phyloP scores from a whole-genome alignment of 2,329 filamentous ascomycete species.

The Ceratocystis diversiconidia region DNA sequence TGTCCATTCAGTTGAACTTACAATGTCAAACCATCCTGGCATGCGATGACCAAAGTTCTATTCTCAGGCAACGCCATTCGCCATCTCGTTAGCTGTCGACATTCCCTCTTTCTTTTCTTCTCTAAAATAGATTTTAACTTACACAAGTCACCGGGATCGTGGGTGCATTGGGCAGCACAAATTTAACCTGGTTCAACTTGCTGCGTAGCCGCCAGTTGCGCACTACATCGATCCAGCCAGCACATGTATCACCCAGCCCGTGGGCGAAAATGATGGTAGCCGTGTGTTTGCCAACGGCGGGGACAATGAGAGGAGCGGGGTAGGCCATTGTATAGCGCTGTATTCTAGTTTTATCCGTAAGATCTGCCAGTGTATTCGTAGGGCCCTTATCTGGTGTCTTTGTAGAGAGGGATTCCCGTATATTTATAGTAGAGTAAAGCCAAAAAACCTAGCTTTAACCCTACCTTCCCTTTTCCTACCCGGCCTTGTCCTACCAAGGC shows the following conservation, averaged over 20 bases:
- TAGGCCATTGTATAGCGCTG: constrained; percentile 16
- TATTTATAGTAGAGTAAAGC: neutral
- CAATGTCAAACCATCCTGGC: constrained; percentile 81
- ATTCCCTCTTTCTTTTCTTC: neutral
- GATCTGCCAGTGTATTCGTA: neutral
- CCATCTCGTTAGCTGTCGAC: too few species aligned
- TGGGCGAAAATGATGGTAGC: constrained; percentile 91
- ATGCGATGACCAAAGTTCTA: constrained; percentile 65
- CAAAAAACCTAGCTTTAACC: neutral
- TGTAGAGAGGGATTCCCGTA: neutral
- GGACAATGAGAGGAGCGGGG: constrained; percentile 51
- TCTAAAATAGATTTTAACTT: constrained; percentile 22
- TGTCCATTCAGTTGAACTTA: constrained; percentile 25
- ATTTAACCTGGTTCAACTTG: constrained; percentile 79
- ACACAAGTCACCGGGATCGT: constrained; percentile 73
- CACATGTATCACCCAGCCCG: constrained; percentile 72
- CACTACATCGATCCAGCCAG: constrained; percentile 67
- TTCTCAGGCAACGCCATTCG: neutral
- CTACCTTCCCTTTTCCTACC: neutral
- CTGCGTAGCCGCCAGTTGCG: constrained; percentile 73
- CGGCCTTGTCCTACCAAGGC: neutral
- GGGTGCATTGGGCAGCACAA: constrained; percentile 86
- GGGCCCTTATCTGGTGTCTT: neutral
- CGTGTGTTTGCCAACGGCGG: constrained; percentile 70
- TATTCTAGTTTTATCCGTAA: neutral